Evolutionary conservation across 1,284 basidiomycete genomes (phyloP).

Genomic region (Sutorius eximius): DNA sequence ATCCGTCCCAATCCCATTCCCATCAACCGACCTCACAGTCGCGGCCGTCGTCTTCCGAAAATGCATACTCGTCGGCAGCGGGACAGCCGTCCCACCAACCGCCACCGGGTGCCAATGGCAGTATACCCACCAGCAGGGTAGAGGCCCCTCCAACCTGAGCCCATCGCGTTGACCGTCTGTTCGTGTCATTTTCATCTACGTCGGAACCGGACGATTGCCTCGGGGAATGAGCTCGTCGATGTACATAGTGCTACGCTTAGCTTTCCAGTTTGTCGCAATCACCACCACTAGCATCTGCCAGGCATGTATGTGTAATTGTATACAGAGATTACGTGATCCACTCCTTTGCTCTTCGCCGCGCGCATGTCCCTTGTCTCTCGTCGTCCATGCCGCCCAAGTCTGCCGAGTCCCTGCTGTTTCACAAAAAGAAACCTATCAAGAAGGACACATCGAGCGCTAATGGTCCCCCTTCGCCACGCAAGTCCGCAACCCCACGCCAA

Average conservation of each 20-base stretch:
- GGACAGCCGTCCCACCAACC: slow-evolving; percentile 32
- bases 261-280: slow-evolving; percentile 10
- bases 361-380: slow-evolving; percentile 4
- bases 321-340: slow-evolving; percentile 31
- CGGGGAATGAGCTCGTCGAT: slow-evolving; percentile 18
- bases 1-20: slow-evolving; percentile 38
- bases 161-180: neutral
- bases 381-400: slow-evolving; percentile 31
- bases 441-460: slow-evolving; percentile 21
- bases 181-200: slow-evolving; percentile 17
- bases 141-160: slow-evolving; percentile 30
- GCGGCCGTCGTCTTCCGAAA: slow-evolving; percentile 50
- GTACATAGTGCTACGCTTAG: slow-evolving; percentile 32
- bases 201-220: slow-evolving; percentile 27
- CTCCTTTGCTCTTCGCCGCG: neutral
- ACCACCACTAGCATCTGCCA: slow-evolving; percentile 15
- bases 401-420: slow-evolving; percentile 34
- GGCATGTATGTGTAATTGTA: slow-evolving; percentile 16
- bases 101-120: slow-evolving; percentile 36
- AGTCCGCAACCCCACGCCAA: slow-evolving; percentile 32
- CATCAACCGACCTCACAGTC: slow-evolving; percentile 38
- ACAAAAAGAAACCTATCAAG: slow-evolving; percentile 35
- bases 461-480: slow-evolving; percentile 24
- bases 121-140: slow-evolving; percentile 35
- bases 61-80: slow-evolving; percentile 43